A percentile compares a stretch with the other conserved stretches of the same genome.
Evolutionary conservation across 2,329 filamentous ascomycete genomes (phyloP).

Genomic region (Penicillium sp.): DNA sequence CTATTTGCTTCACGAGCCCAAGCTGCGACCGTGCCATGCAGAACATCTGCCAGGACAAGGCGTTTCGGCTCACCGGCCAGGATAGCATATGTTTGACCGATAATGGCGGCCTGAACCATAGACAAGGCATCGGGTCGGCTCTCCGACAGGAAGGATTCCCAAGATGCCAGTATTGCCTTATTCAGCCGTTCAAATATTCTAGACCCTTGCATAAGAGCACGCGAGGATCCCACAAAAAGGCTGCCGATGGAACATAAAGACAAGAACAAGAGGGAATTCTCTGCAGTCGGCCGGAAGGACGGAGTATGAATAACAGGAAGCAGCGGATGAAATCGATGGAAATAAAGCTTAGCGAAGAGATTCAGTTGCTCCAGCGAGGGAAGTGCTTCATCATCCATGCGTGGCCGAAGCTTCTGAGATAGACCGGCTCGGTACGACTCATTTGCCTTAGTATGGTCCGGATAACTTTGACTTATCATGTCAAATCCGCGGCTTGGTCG

Average conservation of each 20-base stretch:
- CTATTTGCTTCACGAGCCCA: conserved; percentile 30
- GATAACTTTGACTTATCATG: background rate
- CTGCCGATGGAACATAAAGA: conserved; percentile 42
- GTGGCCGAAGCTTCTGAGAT: conserved; percentile 16
- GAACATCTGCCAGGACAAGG: conserved; percentile 29
- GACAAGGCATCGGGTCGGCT: conserved; percentile 19
- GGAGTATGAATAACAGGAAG: conserved; percentile 20
- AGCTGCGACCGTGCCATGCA: conserved; percentile 31
- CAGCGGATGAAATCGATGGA: conserved; percentile 12
- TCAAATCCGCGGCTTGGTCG: background rate
- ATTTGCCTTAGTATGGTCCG: conserved; percentile 8
- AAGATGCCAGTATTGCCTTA: conserved; percentile 22
- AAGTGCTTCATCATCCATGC: conserved; percentile 18
- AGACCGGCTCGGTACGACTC: conserved; percentile 19
- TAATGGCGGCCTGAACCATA: conserved; percentile 29
- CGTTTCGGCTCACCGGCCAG: conserved; percentile 28
- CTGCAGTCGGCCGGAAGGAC: conserved; percentile 21
- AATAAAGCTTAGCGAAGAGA: conserved; percentile 21
- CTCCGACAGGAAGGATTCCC: conserved; percentile 18
- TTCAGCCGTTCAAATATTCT: conserved; percentile 32
- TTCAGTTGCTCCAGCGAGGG: conserved; percentile 18
- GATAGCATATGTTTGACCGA: conserved; percentile 32
- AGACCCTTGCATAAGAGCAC: conserved; percentile 28
- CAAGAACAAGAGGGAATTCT: conserved; percentile 34
- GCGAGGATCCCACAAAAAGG: conserved; percentile 34